A percentile compares a stretch with the other conserved stretches of the same genome.
Evolutionary conservation across 192 early-diverging fungal species (phyloP).

Genomic region (Coemansia pectinata): DNA sequence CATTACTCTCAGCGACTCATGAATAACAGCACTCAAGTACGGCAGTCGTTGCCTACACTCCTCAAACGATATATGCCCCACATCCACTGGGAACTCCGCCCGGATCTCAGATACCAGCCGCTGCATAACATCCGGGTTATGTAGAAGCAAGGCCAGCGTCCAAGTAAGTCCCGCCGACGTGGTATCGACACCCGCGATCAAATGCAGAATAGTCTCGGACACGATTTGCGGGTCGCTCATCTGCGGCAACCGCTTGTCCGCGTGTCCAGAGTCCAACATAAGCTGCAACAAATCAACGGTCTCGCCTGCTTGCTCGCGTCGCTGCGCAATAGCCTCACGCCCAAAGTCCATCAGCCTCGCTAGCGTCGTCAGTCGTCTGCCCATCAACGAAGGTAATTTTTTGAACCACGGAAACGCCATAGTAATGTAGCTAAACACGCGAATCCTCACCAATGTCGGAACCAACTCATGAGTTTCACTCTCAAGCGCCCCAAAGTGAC

Average conservation of each 20-base stretch:
- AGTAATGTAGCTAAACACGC: slow-evolving; percentile 35
- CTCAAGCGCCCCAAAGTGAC: slow-evolving; percentile 20
- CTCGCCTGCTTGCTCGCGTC: not conserved
- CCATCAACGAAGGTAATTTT: slow-evolving; percentile 13
- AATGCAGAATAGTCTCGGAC: slow-evolving; percentile 42
- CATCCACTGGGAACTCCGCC: slow-evolving; percentile 13
- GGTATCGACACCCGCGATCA: slow-evolving; percentile 53
- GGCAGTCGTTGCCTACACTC: slow-evolving; percentile 31
- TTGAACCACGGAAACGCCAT: slow-evolving; percentile 49
- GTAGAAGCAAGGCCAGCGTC: slow-evolving; percentile 42
- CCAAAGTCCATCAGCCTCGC: slow-evolving; percentile 20
- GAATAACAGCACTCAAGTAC: slow-evolving; percentile 46
- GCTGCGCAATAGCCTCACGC: slow-evolving; percentile 15
- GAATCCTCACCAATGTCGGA: slow-evolving; percentile 10
- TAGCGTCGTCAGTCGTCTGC: slow-evolving; percentile 10
- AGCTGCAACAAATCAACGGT: slow-evolving; percentile 31
- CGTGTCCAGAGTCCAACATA: slow-evolving; percentile 26
- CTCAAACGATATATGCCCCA: slow-evolving; percentile 12
- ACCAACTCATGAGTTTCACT: slow-evolving; percentile 31
- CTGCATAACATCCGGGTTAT: slow-evolving; percentile 33
- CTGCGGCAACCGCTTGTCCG: not conserved
- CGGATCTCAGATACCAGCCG: slow-evolving; percentile 35
- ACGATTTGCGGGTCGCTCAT: slow-evolving; percentile 43
- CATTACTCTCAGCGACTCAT: slow-evolving; percentile 49
- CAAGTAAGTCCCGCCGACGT: slow-evolving; percentile 48